Percentiles rank a stretch among this genome's conserved stretches.
These are phyloP conservation scores for Pyrenopolyporus hunteri DNA, from an alignment of 495 filamentous ascomycete species.

Conservation along the genomic window DNA sequence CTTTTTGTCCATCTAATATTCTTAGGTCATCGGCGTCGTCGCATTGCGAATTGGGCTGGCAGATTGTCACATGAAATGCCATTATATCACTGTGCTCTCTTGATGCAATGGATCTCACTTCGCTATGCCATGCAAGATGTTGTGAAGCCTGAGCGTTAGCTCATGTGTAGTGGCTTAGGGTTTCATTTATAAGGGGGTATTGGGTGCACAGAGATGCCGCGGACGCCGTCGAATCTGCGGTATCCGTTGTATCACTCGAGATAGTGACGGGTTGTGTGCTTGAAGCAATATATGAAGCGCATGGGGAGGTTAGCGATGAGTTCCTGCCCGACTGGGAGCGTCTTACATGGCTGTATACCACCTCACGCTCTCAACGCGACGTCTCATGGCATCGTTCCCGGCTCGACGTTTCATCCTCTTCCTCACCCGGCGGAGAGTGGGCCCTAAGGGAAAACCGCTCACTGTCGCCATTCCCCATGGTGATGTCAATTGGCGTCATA, in stretches of 20 bases:
- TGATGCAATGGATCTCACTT: too few relatives aligned
- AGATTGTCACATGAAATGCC: constrained; percentile 3
- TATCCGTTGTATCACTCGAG: neutral
- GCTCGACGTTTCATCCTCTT: neutral
- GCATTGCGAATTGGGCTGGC: neutral
- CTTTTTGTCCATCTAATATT: neutral
- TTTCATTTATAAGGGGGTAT: neutral
- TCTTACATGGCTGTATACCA: neutral
- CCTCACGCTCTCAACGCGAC: neutral
- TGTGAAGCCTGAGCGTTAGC: neutral
- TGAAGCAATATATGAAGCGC: neutral
- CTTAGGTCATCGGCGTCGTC: constrained; percentile 13
- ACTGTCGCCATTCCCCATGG: constrained; percentile 3
- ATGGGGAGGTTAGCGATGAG: neutral
- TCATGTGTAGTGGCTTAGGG: neutral
- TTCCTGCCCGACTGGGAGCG: neutral
- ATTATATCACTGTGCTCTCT: neutral
- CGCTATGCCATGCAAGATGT: too few relatives aligned
- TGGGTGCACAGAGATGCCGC: neutral
- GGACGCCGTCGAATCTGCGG: neutral
- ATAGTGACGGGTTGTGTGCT: neutral
- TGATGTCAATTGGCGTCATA: neutral
- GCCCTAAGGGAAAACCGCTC: constrained; percentile 8
- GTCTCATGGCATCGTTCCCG: neutral
- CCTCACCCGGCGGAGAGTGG: constrained; percentile 2